Base-by-base conservation (phyloP, 2,329 filamentous ascomycete genomes). In the Emergomyces africanus region DNA sequence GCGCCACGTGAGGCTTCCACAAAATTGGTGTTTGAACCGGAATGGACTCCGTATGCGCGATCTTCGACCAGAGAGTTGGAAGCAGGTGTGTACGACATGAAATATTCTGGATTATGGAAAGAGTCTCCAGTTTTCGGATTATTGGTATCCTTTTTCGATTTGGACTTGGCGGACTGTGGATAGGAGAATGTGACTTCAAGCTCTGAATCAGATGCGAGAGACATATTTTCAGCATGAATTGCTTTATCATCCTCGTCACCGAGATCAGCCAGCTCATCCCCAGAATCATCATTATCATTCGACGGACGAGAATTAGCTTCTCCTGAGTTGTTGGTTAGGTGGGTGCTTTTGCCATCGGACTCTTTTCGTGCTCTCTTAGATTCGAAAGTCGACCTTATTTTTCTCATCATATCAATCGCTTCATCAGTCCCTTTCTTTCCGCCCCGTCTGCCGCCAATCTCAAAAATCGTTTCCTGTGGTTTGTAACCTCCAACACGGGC, bases 381-480 rank as follows among this genome's bases (percentile, higher is more conserved):
- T 30, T 78, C 73, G 20, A 78, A 68, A 0, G 69, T 71, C 5
- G 66, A 73, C 23, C 76, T 73, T 25, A 78, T 70, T 50, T 74
- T 70, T 57, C 74, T 73, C 61, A 78, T 77, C 9, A 73, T 75
- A 50, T 81, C 70, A 76, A 83, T 51, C 79, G 85, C 58, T 80
- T 86, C 61, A 87, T 90, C 70, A 81, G 86, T 70, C 82, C 82
- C 67, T 86, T 82, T 68, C 87, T 81, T 79, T 64, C 88, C 86
- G 44, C 85, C 87, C 61, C 85, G 82, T 65, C 86, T 84, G 6
- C 88, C 88, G 64, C 88, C 88, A 63, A 96, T 86, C 72, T 99
- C 94, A 66, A 99, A 99, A n/a, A 99, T 89, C 0, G 92, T 97
- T 73, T 99, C 94, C 49, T 86, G 80, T 0, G 95, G 94, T 66